Evolutionary conservation across 1,284 basidiomycete genomes (phyloP), one percentile per base, ranked within the genome.

Genomic region (Tranzscheliella williamsii): DNA sequence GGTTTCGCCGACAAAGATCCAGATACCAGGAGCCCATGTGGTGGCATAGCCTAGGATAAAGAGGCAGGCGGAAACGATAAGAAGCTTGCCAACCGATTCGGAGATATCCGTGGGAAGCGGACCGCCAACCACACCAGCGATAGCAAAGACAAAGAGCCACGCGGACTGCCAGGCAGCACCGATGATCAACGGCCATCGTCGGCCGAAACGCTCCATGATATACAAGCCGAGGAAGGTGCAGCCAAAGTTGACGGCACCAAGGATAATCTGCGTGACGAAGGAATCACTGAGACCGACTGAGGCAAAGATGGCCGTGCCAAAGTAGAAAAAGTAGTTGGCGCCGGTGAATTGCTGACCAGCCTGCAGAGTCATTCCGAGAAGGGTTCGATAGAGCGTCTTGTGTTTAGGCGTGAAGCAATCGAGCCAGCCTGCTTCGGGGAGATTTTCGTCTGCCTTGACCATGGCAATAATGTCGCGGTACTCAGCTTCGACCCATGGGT

Each of bases 91-190:
- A 5, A 66, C 53, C 20, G 35, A 45, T 7, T 48, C 12, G 11
- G 57, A 53, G 50, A 66, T 61, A 24, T 66, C n/a, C 7, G 46
- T 41, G 2, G 53, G 49, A 3, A 9, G 72, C 0, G 87, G 86
- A 56, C 85, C 80, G 50, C 83, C 82, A 0, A 84, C 85, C 1
- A 85, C 87, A 22, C 87, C 88, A 2, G 86, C 87, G 5, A 85
- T 83, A 0, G 87, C 87, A 70, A 87, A 90, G 17, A 88, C 84
- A 69, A 89, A 86, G 16, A 90, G 80, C 88, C 88, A 90, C 7
- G 79, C 78, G 0, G 84, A 82, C 71, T 89, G 87, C 87, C 88
- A 73, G 5, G 65, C 53, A 5, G 72, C 71, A 35, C 75, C 85
- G 17, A 79, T 43, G 30, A 86, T 78, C 24, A 86, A 79, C 53